Conservation (phyloP, 2,329 filamentous ascomycete species). For the Albifimbria verrucaria region DNA sequence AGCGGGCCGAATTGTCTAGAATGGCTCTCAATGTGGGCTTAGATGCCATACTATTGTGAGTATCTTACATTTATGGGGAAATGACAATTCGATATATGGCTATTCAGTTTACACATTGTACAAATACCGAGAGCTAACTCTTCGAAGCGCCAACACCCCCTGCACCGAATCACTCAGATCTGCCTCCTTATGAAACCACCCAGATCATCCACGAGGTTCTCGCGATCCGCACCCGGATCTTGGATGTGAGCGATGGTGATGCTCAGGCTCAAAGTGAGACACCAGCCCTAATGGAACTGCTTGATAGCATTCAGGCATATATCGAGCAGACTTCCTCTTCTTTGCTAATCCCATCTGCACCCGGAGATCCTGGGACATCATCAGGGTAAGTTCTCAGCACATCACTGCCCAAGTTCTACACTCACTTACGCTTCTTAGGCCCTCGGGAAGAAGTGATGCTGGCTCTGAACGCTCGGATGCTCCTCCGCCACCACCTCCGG, state of each 20-base stretch:
- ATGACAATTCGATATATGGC: not conserved
- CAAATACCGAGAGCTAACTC: constrained; percentile 6
- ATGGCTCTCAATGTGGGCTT: constrained; percentile 10
- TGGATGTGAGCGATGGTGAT: constrained; percentile 14
- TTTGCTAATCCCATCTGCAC: not conserved
- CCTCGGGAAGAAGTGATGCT: not conserved
- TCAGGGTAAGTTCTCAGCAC: not conserved
- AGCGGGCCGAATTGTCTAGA: constrained; percentile 19
- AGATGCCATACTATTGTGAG: constrained; percentile 19
- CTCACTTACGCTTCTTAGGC: not conserved
- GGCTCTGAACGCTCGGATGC: not conserved
- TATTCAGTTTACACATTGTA: not conserved
- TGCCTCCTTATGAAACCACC: constrained; percentile 22
- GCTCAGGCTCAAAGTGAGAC: constrained; percentile 15
- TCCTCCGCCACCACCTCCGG: not conserved
- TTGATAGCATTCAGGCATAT: constrained; percentile 19
- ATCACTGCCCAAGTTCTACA: constrained; percentile 11
- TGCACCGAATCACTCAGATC: constrained; percentile 12
- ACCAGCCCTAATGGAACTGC: constrained; percentile 14
- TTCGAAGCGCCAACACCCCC: constrained; percentile 11
- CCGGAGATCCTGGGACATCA: too few species aligned
- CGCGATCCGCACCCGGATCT: constrained; percentile 14
- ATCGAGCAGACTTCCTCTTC: constrained; percentile 14
- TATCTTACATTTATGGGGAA: not conserved
- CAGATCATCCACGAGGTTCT: constrained; percentile 21